Percentiles rank a stretch among this genome's conserved stretches.
Evolutionary conservation across 768 basidiomycete species (phyloP).

Genomic region (Cystobasidium tubakii): DNA sequence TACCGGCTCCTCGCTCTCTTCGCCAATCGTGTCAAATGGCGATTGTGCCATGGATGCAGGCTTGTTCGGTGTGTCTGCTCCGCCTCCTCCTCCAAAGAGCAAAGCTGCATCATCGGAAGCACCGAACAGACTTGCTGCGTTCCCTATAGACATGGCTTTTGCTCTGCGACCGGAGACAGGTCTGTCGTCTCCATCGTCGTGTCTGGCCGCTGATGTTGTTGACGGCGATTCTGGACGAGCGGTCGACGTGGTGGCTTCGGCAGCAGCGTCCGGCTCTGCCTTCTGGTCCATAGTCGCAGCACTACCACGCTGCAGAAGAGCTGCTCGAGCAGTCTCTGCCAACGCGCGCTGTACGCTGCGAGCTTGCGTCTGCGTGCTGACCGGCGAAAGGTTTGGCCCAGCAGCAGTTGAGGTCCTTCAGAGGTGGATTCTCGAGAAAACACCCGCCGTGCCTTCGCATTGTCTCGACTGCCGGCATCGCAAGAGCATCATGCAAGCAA

Average conservation of each 20-base stretch:
- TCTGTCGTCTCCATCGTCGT: not conserved
- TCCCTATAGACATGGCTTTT: constrained; percentile 35
- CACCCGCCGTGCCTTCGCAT: not conserved
- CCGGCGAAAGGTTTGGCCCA: not conserved
- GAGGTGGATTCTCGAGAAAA: not conserved
- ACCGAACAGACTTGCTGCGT: constrained; percentile 31
- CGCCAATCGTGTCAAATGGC: constrained; percentile 24
- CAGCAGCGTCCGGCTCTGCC: not conserved
- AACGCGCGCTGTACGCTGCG: constrained; percentile 3
- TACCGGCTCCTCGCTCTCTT: constrained; percentile 6
- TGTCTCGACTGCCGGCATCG: not conserved
- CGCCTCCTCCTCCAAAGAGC: constrained; percentile 2
- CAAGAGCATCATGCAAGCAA: not conserved
- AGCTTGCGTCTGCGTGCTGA: not conserved
- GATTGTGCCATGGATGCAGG: not conserved
- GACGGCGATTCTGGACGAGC: not conserved
- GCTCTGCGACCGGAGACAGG: not conserved
- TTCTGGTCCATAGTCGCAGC: not conserved
- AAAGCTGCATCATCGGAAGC: not conserved
- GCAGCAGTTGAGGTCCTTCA: not conserved
- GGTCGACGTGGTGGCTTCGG: not conserved
- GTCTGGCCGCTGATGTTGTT: not conserved
- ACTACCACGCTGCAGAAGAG: not conserved
- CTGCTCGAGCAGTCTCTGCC: constrained; percentile 3
- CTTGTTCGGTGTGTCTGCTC: not conserved